Evolutionary conservation across 164 flowering plant species (phyloP).

Genomic region (Cinnamomum chago): DNA sequence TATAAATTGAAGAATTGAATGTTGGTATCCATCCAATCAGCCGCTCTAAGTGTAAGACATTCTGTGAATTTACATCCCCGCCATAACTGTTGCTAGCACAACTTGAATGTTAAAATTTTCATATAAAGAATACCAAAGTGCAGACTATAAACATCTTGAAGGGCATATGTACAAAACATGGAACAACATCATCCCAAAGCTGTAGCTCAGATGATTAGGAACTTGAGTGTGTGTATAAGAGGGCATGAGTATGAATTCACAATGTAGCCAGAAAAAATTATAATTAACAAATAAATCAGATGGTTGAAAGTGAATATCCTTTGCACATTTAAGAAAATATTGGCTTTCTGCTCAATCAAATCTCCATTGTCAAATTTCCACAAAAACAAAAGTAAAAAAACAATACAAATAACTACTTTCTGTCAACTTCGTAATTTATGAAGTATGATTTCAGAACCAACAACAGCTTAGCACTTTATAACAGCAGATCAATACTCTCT

Average conservation of each 20-base stretch:
- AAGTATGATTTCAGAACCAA: not conserved
- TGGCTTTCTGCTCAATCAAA: not conserved
- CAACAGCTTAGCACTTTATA: not conserved
- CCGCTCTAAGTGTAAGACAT: too few relatives aligned
- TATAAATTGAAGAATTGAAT: too few relatives aligned
- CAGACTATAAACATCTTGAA: too few relatives aligned
- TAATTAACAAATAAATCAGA: not conserved
- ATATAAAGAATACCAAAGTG: not conserved
- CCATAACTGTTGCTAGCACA: too few relatives aligned
- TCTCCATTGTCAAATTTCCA: not conserved
- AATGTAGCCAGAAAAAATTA: too few relatives aligned
- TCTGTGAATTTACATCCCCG: too few relatives aligned
- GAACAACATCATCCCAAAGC: too few relatives aligned
- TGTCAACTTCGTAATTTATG: not conserved
- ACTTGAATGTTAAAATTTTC: too few relatives aligned
- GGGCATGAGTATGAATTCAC: too few relatives aligned
- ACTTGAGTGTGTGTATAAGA: too few relatives aligned
- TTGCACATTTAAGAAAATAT: not conserved
- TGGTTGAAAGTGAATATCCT: not conserved
- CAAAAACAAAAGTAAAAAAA: not conserved
- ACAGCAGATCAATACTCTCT: not conserved
- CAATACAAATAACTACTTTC: not conserved
- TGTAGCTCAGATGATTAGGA: not conserved
- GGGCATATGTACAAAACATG: too few relatives aligned
- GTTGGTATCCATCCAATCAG: too few relatives aligned